Conservation (phyloP, 2,329 filamentous ascomycete genomes). For the Eurotiales sp. region DNA sequence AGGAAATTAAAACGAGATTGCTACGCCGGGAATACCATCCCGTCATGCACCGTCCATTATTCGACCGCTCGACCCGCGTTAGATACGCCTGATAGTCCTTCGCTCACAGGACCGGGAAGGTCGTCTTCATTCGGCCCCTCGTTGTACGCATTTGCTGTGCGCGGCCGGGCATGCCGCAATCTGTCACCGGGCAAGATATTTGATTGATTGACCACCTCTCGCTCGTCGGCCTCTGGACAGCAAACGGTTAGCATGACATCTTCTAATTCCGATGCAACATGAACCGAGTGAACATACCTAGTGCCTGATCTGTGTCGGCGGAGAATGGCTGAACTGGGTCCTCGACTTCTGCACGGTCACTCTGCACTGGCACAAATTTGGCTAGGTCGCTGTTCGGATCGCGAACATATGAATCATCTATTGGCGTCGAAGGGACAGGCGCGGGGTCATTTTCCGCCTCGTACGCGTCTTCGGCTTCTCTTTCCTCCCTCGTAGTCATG, state of each 20-base stretch:
- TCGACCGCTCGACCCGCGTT: conserved; percentile 8
- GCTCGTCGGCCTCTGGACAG: conserved; percentile 17
- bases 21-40: background rate
- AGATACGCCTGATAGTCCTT: conserved; percentile 10
- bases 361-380: conserved; percentile 22
- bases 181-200: conserved; percentile 19
- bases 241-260: background rate
- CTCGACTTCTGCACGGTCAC: conserved; percentile 22
- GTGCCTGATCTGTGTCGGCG: conserved; percentile 24
- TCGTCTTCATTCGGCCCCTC: conserved; percentile 20
- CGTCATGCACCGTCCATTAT: background rate
- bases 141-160: conserved; percentile 15
- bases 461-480: conserved; percentile 27
- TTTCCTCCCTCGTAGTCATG: conserved; percentile 23
- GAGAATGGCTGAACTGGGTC: conserved; percentile 28
- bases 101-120: conserved; percentile 9
- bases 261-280: no score
- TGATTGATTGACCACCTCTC: conserved; percentile 16
- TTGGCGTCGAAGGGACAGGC: conserved; percentile 18
- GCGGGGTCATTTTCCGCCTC: conserved; percentile 27
- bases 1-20: background rate
- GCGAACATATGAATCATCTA: conserved; percentile 23
- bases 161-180: conserved; percentile 17
- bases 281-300: conserved; percentile 22
- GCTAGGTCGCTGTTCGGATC: conserved; percentile 18